Conservation (phyloP, 2,329 filamentous ascomycete genomes). For the Aureobasidium sp. region DNA sequence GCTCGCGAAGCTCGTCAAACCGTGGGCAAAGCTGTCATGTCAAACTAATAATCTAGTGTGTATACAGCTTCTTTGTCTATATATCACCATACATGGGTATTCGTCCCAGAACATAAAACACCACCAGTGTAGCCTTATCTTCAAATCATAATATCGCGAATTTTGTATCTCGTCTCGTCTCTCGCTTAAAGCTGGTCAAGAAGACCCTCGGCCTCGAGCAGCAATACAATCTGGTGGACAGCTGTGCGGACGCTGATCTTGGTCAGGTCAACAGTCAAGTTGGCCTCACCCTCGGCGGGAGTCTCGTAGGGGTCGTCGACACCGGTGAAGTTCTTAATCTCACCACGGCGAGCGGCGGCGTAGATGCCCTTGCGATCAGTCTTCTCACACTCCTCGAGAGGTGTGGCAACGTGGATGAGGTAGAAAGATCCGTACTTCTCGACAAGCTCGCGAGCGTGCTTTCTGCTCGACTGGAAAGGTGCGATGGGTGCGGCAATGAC, state of each 20-base stretch:
- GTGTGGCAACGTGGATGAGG: slow-evolving; percentile 89
- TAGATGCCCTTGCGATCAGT: slow-evolving; percentile 92
- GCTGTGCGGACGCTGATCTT: slow-evolving; percentile 85
- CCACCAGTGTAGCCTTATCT: neutral
- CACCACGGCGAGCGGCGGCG: slow-evolving; percentile 68
- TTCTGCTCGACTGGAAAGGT: slow-evolving; percentile 72
- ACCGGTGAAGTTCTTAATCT: slow-evolving; percentile 97
- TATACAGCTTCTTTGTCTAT: slow-evolving; percentile 9
- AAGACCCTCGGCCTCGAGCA: slow-evolving; percentile 83
- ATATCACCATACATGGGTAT: neutral
- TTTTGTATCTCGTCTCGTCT: neutral
- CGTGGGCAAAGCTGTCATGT: slow-evolving; percentile 13
- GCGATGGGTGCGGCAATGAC: slow-evolving; percentile 97
- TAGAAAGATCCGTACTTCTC: slow-evolving; percentile 88
- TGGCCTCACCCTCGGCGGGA: slow-evolving; percentile 70
- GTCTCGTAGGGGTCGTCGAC: slow-evolving; percentile 95
- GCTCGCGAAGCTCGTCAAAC: slow-evolving; percentile 18
- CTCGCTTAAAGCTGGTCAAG: slow-evolving; percentile 53
- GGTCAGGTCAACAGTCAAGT: slow-evolving; percentile 75
- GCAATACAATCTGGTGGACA: slow-evolving; percentile 91
- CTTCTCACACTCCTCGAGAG: slow-evolving; percentile 87
- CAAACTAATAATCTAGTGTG: slow-evolving; percentile 1
- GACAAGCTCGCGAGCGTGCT: slow-evolving; percentile 72
- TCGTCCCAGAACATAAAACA: neutral
- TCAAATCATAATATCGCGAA: neutral